Evolutionary conservation across 2,329 filamentous ascomycete genomes (phyloP).

Genomic region (Claviceps spartinae): DNA sequence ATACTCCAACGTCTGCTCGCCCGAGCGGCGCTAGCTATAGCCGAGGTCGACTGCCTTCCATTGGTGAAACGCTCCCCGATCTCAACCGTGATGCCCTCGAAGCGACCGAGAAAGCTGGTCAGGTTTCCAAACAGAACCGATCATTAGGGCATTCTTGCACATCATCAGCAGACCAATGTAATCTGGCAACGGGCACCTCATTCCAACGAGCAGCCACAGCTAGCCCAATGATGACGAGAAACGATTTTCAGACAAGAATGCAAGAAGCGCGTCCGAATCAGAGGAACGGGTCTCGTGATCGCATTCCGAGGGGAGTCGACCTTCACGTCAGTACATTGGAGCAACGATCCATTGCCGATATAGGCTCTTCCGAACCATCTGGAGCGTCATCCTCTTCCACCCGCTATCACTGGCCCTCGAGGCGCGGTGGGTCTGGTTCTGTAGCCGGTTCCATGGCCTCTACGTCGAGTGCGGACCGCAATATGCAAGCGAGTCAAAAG

Average conservation of each 20-base stretch:
- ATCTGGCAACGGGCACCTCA: constrained; percentile 29
- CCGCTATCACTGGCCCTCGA: constrained; percentile 41
- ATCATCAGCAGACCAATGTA: constrained; percentile 27
- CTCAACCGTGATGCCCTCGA: constrained; percentile 18
- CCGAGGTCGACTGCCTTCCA: constrained; percentile 59
- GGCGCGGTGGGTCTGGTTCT: constrained; percentile 40
- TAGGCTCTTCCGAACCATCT: constrained; percentile 43
- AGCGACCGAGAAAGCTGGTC: constrained; percentile 12
- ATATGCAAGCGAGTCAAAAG: constrained; percentile 37
- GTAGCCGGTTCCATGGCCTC: constrained; percentile 45
- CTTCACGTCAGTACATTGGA: constrained; percentile 51
- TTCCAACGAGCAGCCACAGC: constrained; percentile 54
- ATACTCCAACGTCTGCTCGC: constrained; percentile 53
- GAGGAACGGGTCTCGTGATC: constrained; percentile 60
- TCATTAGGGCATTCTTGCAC: constrained; percentile 22
- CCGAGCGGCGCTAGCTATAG: constrained; percentile 45
- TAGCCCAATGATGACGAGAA: constrained; percentile 53
- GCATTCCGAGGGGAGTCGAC: constrained; percentile 57
- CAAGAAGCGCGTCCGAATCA: constrained; percentile 41
- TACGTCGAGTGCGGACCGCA: constrained; percentile 36
- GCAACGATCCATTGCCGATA: constrained; percentile 35
- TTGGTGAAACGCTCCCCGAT: constrained; percentile 43
- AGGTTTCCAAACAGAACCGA: constrained; percentile 15
- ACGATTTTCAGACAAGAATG: constrained; percentile 47
- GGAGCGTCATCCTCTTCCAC: constrained; percentile 40